Base-by-base conservation (phyloP, 768 basidiomycete species). In the Vishniacozyma victoriae region DNA sequence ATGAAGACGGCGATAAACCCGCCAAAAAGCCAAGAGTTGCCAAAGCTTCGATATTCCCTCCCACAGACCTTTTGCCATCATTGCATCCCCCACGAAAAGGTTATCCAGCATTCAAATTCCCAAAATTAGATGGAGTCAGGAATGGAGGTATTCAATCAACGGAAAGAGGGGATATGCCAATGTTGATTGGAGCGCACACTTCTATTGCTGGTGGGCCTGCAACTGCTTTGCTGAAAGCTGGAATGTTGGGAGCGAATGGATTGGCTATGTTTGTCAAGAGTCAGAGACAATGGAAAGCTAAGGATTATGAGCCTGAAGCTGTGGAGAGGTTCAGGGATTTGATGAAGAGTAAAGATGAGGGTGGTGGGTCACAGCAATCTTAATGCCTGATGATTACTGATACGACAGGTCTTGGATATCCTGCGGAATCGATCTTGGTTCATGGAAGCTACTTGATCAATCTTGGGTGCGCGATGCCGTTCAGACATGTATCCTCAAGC, bases 361-460 rank as follows among this genome's bases (percentile, higher is more conserved):
- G 63, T 26, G 68, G 67, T 62, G 42, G 49, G 67, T 55, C 3
- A 9, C 14, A 4, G 7, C 19, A 39, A 5, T 15, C 2, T 4
- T 15, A 15, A n/a, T 1, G 11, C 14, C n/a, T 37, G 20, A 12
- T 14, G 5, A 1, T 1, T 19, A 23, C 7, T 26, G 33, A 29
- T 36, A 4, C 14, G 44, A 26, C 45, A 72, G 71, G 67, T 23
- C 78, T 82, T 50, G 79, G 79, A 1, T 89, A 89, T 64, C 72
- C 78, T 0, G 71, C 78, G 2, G 72, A 74, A n/a, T 72, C 84
- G 50, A 76, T 90, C 1, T 72, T 92, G 2, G 87, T 87, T 1
- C 89, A 91, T 55, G 87, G 86, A 23, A 87, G 81, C 56, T 91
- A 90, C 66, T 78, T 91, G 23, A 78, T 90, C 41, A 91, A 91